phyloP scores from a whole-genome alignment of 495 filamentous ascomycete species.

The Trichoderma reesei region DNA sequence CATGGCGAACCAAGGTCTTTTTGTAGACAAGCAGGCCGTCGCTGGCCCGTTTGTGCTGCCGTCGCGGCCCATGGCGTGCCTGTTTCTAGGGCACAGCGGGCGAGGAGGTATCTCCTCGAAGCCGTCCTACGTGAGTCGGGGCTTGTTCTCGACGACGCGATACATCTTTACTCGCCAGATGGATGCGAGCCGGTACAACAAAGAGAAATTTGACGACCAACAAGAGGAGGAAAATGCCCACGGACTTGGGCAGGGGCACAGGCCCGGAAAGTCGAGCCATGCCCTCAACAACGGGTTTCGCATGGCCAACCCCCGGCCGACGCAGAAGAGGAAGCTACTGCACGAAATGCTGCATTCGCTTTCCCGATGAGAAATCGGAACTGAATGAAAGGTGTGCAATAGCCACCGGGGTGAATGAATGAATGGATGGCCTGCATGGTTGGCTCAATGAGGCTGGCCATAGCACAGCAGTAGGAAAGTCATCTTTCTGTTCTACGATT shows the following conservation, averaged over 20 bases:
- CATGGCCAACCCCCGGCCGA: not conserved
- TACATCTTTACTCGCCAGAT: slow-evolving; percentile 10
- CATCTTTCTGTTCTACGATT: too few species aligned
- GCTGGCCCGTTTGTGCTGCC: slow-evolving; percentile 11
- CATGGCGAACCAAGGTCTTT: not conserved
- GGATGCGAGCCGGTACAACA: not conserved
- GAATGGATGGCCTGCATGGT: too few species aligned
- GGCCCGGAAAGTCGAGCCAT: not conserved
- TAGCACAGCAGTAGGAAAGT: too few species aligned
- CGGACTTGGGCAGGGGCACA: too few species aligned
- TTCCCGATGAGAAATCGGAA: not conserved
- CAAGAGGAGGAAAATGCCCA: not conserved
- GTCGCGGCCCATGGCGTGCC: slow-evolving; percentile 7
- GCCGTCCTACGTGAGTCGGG: slow-evolving; percentile 7
- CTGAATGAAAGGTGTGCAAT: not conserved
- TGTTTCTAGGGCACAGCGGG: slow-evolving; percentile 6
- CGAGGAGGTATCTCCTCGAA: not conserved
- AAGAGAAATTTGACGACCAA: not conserved
- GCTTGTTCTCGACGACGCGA: slow-evolving; percentile 4
- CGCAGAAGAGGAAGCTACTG: slow-evolving; percentile 4
- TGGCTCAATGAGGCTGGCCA: too few species aligned
- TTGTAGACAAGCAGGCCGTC: not conserved
- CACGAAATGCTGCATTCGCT: not conserved
- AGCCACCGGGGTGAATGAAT: not conserved
- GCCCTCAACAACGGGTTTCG: not conserved